These are phyloP conservation scores for Cryphonectria parasitica DNA, from an alignment of 2,329 filamentous ascomycete species.

Conservation along the genomic window DNA sequence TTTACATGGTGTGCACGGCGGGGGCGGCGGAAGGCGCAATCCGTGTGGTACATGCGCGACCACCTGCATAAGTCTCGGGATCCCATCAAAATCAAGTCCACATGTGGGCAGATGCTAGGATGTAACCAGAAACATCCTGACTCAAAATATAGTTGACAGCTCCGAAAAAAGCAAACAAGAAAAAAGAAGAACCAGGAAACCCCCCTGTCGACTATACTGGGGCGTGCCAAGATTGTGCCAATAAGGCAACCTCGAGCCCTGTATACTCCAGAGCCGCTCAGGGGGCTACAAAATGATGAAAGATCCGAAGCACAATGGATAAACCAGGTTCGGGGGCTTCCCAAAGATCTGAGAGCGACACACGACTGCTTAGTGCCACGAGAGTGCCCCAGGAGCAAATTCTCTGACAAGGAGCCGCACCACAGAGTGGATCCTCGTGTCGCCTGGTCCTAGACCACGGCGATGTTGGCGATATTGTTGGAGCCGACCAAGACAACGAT, in stretches of 20 bases:
- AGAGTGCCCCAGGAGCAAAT: not conserved
- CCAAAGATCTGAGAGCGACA: not conserved
- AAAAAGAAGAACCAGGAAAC: not conserved
- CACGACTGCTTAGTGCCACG: not conserved
- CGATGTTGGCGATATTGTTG: not conserved
- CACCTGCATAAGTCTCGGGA: not conserved
- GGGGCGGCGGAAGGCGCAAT: not conserved
- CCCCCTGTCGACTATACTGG: not conserved
- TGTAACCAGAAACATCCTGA: no score
- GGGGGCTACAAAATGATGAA: not conserved
- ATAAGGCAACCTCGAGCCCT: not conserved
- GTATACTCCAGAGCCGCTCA: not conserved
- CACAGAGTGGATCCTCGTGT: not conserved
- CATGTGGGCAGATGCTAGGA: no score
- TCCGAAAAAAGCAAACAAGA: no score
- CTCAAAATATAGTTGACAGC: not conserved
- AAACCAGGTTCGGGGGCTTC: not conserved
- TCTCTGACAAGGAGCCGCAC: no score
- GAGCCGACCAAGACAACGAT: no score
- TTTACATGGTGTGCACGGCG: no score
- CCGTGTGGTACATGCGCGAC: not conserved
- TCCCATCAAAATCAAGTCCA: no score
- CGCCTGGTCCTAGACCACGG: no score
- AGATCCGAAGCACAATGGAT: not conserved
- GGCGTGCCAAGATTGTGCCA: not conserved